phyloP scores from a whole-genome alignment of 257 asterid genomes.

The Thymus mandschuricus region DNA sequence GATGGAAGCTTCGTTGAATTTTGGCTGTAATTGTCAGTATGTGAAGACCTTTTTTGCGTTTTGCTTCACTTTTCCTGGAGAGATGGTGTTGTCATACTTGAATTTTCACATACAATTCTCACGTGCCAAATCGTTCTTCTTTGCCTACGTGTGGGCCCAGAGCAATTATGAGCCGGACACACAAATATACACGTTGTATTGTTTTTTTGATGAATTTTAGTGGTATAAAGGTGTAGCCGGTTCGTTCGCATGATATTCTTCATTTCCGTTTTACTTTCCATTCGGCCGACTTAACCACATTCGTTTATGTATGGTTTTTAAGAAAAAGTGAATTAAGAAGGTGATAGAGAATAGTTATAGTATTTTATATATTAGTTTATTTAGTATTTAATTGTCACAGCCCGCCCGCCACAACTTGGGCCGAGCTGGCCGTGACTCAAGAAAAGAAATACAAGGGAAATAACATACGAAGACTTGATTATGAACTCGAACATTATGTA shows the following conservation, averaged over 20 bases:
- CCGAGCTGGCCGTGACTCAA: too few species aligned
- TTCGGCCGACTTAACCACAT: too few species aligned
- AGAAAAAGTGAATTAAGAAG: too few species aligned
- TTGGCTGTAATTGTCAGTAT: slow-evolving; percentile 38
- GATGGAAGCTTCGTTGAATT: slow-evolving; percentile 70
- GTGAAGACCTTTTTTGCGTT: slow-evolving; percentile 21
- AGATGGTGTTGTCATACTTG: slow-evolving; percentile 20
- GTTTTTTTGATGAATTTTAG: slow-evolving; percentile 23
- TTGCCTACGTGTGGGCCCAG: slow-evolving; percentile 36
- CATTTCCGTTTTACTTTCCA: too few species aligned
- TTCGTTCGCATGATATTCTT: background rate
- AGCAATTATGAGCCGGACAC: slow-evolving; percentile 37
- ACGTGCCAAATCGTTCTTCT: slow-evolving; percentile 19
- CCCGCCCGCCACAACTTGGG: too few species aligned
- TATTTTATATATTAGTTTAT: too few species aligned
- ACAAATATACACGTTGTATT: slow-evolving; percentile 22
- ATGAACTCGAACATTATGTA: too few species aligned
- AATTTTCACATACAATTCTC: slow-evolving; percentile 29
- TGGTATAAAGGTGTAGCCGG: slow-evolving; percentile 37
- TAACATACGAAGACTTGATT: too few species aligned
- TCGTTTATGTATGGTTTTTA: too few species aligned
- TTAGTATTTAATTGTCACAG: too few species aligned
- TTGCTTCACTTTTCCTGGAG: slow-evolving; percentile 44
- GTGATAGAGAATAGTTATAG: too few species aligned
- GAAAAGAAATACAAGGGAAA: too few species aligned